These are phyloP conservation scores for Neurospora sp. DNA, from an alignment of 495 filamentous ascomycete species.

Conservation along the genomic window DNA sequence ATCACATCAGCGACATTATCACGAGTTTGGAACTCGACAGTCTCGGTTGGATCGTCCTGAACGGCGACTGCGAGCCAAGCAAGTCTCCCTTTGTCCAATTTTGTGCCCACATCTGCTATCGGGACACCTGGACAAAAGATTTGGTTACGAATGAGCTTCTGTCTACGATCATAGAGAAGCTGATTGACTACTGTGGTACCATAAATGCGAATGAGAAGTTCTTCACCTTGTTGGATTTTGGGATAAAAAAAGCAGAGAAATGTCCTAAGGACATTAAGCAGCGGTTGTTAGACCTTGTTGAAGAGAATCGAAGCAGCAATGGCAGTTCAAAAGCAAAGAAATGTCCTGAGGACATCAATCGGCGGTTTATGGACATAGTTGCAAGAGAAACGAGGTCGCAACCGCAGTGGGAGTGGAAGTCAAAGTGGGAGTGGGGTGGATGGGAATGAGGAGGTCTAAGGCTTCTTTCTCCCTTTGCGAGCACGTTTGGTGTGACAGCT, in stretches of 20 bases:
- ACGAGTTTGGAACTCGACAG: background rate
- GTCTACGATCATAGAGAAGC: background rate
- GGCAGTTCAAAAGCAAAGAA: no score
- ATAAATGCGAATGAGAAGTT: background rate
- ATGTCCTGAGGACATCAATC: no score
- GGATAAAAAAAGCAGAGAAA: background rate
- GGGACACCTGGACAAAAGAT: background rate
- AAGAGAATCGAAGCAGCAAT: background rate
- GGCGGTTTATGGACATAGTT: no score
- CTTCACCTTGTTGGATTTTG: background rate
- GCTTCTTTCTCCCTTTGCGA: background rate
- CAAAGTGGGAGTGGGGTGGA: background rate
- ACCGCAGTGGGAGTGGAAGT: background rate
- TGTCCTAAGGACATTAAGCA: background rate
- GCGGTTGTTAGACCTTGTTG: background rate
- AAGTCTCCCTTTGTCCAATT: background rate
- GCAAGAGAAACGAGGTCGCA: no score
- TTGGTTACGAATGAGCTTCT: background rate
- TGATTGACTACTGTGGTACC: background rate
- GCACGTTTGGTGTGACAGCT: background rate
- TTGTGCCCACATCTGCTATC: background rate
- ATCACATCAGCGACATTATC: background rate
- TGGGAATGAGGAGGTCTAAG: background rate
- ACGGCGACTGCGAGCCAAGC: background rate
- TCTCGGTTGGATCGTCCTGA: background rate